Evolutionary conservation across 2,329 filamentous ascomycete genomes (phyloP), one percentile per base, ranked within the genome.

Genomic region (Cercospora zeae-maydis): DNA sequence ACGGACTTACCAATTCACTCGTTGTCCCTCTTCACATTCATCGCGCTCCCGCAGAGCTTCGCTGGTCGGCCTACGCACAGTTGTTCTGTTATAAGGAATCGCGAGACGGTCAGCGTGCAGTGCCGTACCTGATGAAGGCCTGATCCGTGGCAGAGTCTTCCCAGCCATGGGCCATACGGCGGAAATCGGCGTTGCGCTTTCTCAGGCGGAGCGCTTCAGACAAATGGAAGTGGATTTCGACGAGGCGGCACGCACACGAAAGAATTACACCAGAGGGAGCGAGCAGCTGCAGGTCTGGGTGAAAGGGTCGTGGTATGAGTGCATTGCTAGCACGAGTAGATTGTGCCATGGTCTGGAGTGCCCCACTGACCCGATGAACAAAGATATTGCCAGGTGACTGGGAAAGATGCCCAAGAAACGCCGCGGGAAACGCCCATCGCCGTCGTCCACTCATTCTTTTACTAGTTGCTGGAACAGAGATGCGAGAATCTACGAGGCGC

Each of bases 401-500:
- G 33, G 30, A 54, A 54, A 54, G 51, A 54, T 54, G 30, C 51
- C 51, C n/a, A 1, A 27, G 51, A 54, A 54, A 54, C 51, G 30
- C 14, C 21, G 2, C 30, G 30, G 30, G 33, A 36, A 33, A 54
- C 36, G 30, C 30, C 51, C 2, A 54, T 54, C 30, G n/a, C 30
- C n/a, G 30, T 54, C 30, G 30, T 54, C 30, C 10, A 54, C 51
- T 37, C 10, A 54, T 54, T 54, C 51, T 54, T 54, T 37, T 37
- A 54, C 51, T 54, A n/a, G 51, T 54, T 54, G n/a, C 51, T 54
- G 5, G 51, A 54, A 54, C 8, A 54, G 51, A 54, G 51, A 24
- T 36, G 30, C 51, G 51, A 54, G 30, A 54, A 27, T 21, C n/a
- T 54, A 14, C 51, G 51, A 54, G 36, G 51, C 10, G 30, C 30